phyloP scores from a whole-genome alignment of 2,329 filamentous ascomycete species.

The Dactylellina haptotyla region DNA sequence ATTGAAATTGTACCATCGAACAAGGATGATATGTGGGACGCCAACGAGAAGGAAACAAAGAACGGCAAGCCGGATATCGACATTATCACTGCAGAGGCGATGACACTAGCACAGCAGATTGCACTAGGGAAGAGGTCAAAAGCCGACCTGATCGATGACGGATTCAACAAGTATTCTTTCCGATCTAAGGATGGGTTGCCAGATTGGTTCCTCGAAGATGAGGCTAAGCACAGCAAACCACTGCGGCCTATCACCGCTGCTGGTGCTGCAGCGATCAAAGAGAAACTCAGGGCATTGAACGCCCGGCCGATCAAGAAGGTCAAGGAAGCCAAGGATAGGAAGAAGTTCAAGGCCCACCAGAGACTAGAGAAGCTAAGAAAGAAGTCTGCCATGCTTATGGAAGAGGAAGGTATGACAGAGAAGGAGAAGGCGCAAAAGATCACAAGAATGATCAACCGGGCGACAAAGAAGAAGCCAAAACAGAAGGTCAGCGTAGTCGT shows the following conservation, averaged over 20 bases:
- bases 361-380: constrained; percentile 92
- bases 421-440: constrained; percentile 93
- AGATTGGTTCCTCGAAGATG: constrained; percentile 98
- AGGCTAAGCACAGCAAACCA: constrained; percentile 80
- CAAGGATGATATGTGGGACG: constrained; percentile 73
- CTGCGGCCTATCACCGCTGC: constrained; percentile 92
- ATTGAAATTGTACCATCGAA: constrained; percentile 73
- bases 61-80: constrained; percentile 84
- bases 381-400: constrained; percentile 89
- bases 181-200: constrained; percentile 90
- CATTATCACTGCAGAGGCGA: constrained; percentile 98
- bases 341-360: constrained; percentile 95
- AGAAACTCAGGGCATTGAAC: constrained; percentile 91
- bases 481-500: constrained; percentile 87
- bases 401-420: constrained; percentile 92
- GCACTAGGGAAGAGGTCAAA: constrained; percentile 84
- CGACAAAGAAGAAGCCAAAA: constrained; percentile 85
- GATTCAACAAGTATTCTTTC: constrained; percentile 91
- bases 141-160: constrained; percentile 84
- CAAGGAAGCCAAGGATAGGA: constrained; percentile 91
- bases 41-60: constrained; percentile 69
- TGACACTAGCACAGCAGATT: constrained; percentile 93
- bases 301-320: constrained; percentile 99
- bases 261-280: constrained; percentile 89
- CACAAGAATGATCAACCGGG: constrained; percentile 80